Percentiles rank a stretch among this genome's conserved stretches.
phyloP scores from a whole-genome alignment of 2,329 filamentous ascomycete genomes.

The Peltaster fructicola region DNA sequence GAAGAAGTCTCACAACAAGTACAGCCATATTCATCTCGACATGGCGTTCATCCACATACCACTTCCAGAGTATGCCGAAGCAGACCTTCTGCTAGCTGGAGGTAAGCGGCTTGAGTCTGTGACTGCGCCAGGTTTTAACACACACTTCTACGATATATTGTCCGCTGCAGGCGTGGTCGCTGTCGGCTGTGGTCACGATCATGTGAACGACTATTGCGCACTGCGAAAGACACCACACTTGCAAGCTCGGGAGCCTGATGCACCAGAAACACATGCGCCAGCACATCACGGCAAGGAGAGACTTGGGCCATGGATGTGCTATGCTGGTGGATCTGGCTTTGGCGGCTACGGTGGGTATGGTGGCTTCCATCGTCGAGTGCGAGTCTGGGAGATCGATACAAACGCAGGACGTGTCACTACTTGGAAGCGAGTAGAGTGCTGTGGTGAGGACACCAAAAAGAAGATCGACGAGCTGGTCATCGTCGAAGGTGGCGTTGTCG shows the following conservation, averaged over 20 bases:
- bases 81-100: slow-evolving; percentile 33
- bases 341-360: slow-evolving; percentile 89
- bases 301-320: slow-evolving; percentile 77
- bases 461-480: slow-evolving; percentile 43
- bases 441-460: slow-evolving; percentile 29
- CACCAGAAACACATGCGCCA: slow-evolving; percentile 2
- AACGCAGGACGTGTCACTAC: slow-evolving; percentile 77
- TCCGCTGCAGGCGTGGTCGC: slow-evolving; percentile 71
- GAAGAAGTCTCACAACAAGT: slow-evolving; percentile 52
- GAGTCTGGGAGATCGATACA: slow-evolving; percentile 86
- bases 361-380: slow-evolving; percentile 63
- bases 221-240: slow-evolving; percentile 26
- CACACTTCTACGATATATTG: slow-evolving; percentile 79
- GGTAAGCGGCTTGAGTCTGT: slow-evolving; percentile 69
- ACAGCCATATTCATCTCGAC: slow-evolving; percentile 85
- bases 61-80: slow-evolving; percentile 65
- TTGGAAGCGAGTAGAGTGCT: slow-evolving; percentile 72
- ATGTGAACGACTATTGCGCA: slow-evolving; percentile 92
- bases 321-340: slow-evolving; percentile 79
- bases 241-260: slow-evolving; percentile 8
- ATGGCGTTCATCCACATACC: slow-evolving; percentile 97
- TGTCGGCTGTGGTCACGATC: slow-evolving; percentile 87
- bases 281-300: slow-evolving; percentile 6
- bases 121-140: slow-evolving; percentile 78
- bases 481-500: slow-evolving; percentile 39